Conservation (phyloP, 1,284 basidiomycete genomes). For the Hemileia vastatrix region DNA sequence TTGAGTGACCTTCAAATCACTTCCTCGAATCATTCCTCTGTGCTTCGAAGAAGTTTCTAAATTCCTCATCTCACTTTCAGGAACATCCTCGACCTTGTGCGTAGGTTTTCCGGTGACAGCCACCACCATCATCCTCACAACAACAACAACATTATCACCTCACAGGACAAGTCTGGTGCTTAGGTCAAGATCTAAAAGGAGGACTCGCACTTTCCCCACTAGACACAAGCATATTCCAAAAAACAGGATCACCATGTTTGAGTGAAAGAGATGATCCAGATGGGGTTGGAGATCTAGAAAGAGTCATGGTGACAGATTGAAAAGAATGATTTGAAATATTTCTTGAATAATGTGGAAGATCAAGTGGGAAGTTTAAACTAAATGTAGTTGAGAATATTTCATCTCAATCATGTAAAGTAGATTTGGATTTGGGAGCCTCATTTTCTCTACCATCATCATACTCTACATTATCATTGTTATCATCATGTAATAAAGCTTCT, state of each 20-base stretch:
- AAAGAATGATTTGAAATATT: neutral
- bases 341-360: neutral
- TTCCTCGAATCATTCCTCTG: no score
- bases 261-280: neutral
- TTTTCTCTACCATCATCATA: no score
- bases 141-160: no score
- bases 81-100: no score
- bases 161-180: no score
- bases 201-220: conserved; percentile 5
- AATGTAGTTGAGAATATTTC: neutral
- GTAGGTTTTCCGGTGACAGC: no score
- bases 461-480: neutral
- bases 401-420: neutral
- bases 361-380: neutral
- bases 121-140: no score
- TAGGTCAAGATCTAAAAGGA: neutral
- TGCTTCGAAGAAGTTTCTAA: no score
- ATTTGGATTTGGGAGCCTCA: no score
- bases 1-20: no score
- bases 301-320: neutral
- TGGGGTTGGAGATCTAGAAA: neutral
- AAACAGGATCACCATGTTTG: conserved; percentile 11
- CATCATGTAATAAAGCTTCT: neutral
- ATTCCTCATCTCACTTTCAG: no score
- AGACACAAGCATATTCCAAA: conserved; percentile 7